Evolutionary conservation across 805 yeast species (phyloP), one percentile per base, ranked within the genome.

Genomic region (Starmerella lactis-condensi): DNA sequence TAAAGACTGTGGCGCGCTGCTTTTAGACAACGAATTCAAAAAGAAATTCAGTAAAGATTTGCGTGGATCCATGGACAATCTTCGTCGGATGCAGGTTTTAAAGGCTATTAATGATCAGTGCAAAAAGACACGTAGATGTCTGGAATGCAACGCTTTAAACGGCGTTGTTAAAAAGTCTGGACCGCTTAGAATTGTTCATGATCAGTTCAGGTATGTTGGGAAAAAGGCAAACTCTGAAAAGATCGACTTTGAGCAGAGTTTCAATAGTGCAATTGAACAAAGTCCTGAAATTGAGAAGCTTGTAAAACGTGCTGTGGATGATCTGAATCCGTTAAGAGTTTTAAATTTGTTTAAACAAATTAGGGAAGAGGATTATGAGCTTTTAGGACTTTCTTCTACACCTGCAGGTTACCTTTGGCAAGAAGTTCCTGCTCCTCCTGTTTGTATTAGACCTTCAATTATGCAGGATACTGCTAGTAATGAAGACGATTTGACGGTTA

Each of bases 151-250:
- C 45, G 73, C 82, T 10, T 57, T 85, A 33, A 89, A 91, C 50
- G 99, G 99, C 44, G 95, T 89, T 31, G 98, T 89, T 17, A 89
- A 89, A 53, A 83, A 82, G 53, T 95, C 94, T 4, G 96, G 96
- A 0, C 85, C 98, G 1, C 62, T 91, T 39, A 89, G 89, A 52
- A 79, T 91, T 40, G 75, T 89, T 36, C 99, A 89, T 54, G 95
- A 89, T 55, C 77, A 92, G 10, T 89, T 78, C 58, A 65, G 98
- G 52, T 89, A 92, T 83, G 67, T 79, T 18, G 95, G 96, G 38
- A 89, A 89, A 56, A 81, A 77, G 45, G 64, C 71, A 10, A 75
- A 81, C 2, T 75, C 75, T 5, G 98, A 89, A 50, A 82, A 81
- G 53, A 65, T 64, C 18, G 66, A 66, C 34, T 89, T 94, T 85